These are phyloP conservation scores for Phanerochaete carnosa DNA, from an alignment of 768 basidiomycete species.

Conservation along the genomic window DNA sequence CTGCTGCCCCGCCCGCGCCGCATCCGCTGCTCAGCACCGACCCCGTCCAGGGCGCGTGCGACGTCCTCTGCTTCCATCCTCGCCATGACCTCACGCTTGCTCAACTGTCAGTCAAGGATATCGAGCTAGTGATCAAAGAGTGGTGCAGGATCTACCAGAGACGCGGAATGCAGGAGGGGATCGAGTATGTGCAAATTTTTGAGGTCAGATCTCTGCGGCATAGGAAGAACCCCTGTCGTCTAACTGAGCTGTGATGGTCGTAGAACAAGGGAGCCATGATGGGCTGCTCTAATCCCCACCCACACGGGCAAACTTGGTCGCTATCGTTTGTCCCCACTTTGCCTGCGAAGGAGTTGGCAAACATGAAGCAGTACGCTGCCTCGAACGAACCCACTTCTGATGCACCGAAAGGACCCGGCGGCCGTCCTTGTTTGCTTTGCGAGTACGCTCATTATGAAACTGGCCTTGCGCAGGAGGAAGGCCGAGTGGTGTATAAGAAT, in stretches of 20 bases:
- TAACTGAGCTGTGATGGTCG: background rate
- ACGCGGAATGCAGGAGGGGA: slow-evolving; percentile 62
- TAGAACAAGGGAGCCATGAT: slow-evolving; percentile 79
- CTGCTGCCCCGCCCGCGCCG: slow-evolving; percentile 41
- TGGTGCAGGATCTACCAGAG: slow-evolving; percentile 67
- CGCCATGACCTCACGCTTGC: slow-evolving; percentile 84
- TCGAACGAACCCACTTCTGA: slow-evolving; percentile 28
- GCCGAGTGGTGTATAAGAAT: slow-evolving; percentile 68
- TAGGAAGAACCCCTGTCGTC: background rate
- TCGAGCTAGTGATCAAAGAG: slow-evolving; percentile 61
- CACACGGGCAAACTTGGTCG: slow-evolving; percentile 91
- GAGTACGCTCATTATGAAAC: slow-evolving; percentile 76
- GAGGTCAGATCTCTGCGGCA: slow-evolving; percentile 49
- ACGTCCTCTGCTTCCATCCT: slow-evolving; percentile 85
- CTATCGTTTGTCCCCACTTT: slow-evolving; percentile 67
- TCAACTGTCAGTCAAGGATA: slow-evolving; percentile 52
- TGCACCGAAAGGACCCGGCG: slow-evolving; percentile 56
- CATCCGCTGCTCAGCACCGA: slow-evolving; percentile 63
- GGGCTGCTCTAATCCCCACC: slow-evolving; percentile 95
- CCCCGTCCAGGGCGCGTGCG: slow-evolving; percentile 80
- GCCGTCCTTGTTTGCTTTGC: slow-evolving; percentile 68
- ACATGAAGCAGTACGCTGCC: slow-evolving; percentile 48
- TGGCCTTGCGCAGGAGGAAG: slow-evolving; percentile 34
- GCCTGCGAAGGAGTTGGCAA: slow-evolving; percentile 62
- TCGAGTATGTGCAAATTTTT: slow-evolving; percentile 85